Percentiles rank a stretch among this genome's conserved stretches.
Conservation (phyloP, 768 basidiomycete species). For the Pisolithus marmoratus region DNA sequence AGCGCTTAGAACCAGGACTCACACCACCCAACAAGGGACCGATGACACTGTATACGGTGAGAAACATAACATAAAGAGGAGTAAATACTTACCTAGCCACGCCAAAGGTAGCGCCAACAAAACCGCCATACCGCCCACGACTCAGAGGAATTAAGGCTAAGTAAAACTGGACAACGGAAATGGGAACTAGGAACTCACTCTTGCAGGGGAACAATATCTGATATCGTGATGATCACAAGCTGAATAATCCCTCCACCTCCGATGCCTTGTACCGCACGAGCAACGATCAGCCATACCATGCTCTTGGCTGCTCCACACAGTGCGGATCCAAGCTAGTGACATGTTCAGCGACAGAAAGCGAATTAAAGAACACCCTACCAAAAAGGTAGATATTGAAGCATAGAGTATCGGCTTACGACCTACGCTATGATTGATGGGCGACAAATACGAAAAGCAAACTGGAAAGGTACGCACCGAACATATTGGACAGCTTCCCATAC, state of each 20-base stretch:
- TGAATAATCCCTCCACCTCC: conserved; percentile 80
- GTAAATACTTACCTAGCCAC: conserved; percentile 38
- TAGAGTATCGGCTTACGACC: conserved; percentile 72
- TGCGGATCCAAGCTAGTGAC: conserved; percentile 62
- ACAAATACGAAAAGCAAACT: conserved; percentile 24
- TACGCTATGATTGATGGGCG: conserved; percentile 7
- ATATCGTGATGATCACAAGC: conserved; percentile 70
- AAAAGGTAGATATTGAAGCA: conserved; percentile 56
- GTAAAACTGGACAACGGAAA: neutral
- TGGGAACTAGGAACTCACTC: conserved; percentile 43
- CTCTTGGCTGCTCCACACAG: conserved; percentile 77
- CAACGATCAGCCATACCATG: conserved; percentile 73
- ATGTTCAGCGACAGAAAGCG: neutral
- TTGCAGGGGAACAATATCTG: conserved; percentile 77
- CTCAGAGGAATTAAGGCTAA: conserved; percentile 25
- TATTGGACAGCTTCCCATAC: conserved; percentile 75
- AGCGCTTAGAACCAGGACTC: conserved; percentile 21
- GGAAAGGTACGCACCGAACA: conserved; percentile 27
- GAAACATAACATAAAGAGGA: neutral
- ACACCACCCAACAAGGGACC: conserved; percentile 84
- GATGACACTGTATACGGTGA: conserved; percentile 39
- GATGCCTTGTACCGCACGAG: conserved; percentile 76
- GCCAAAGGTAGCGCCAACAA: conserved; percentile 79
- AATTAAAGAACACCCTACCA: conserved; percentile 37
- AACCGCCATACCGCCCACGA: conserved; percentile 73